phyloP scores from a whole-genome alignment of 2,329 filamentous ascomycete genomes.

The Paraphoma chrysanthemicola region DNA sequence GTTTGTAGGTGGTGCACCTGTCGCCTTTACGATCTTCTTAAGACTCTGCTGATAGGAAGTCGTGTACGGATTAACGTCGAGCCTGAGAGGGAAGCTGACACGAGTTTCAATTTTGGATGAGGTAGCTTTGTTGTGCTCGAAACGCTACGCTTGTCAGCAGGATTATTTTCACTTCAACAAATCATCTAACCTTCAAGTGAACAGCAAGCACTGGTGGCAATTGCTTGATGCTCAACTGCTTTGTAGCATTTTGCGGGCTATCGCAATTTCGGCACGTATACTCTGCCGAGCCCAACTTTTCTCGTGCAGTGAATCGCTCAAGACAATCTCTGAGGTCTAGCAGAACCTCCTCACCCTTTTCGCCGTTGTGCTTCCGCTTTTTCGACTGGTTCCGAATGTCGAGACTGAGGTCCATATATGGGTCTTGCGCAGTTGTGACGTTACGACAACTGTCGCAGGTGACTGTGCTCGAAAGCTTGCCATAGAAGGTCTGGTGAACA shows the following conservation, averaged over 20 bases:
- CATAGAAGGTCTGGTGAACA: slow-evolving; percentile 93
- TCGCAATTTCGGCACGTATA: slow-evolving; percentile 87
- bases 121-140: slow-evolving; percentile 77
- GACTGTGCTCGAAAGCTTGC: slow-evolving; percentile 87
- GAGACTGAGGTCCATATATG: slow-evolving; percentile 88
- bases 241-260: slow-evolving; percentile 76
- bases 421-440: slow-evolving; percentile 81
- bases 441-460: slow-evolving; percentile 89
- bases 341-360: slow-evolving; percentile 34
- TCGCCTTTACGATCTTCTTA: slow-evolving; percentile 34
- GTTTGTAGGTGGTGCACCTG: slow-evolving; percentile 48
- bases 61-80: slow-evolving; percentile 92
- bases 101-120: slow-evolving; percentile 88
- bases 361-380: slow-evolving; percentile 62
- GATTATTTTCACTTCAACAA: neutral
- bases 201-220: slow-evolving; percentile 89
- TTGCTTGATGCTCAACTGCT: slow-evolving; percentile 83
- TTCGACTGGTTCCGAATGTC: slow-evolving; percentile 80
- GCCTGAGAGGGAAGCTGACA: slow-evolving; percentile 82
- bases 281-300: slow-evolving; percentile 76
- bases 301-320: slow-evolving; percentile 84
- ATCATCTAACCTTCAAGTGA: slow-evolving; percentile 77
- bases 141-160: slow-evolving; percentile 57
- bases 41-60: slow-evolving; percentile 59
- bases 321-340: slow-evolving; percentile 67